Evolutionary conservation across 208 protist genomes (phyloP).

Genomic region (Trypanosoma conorhini): DNA sequence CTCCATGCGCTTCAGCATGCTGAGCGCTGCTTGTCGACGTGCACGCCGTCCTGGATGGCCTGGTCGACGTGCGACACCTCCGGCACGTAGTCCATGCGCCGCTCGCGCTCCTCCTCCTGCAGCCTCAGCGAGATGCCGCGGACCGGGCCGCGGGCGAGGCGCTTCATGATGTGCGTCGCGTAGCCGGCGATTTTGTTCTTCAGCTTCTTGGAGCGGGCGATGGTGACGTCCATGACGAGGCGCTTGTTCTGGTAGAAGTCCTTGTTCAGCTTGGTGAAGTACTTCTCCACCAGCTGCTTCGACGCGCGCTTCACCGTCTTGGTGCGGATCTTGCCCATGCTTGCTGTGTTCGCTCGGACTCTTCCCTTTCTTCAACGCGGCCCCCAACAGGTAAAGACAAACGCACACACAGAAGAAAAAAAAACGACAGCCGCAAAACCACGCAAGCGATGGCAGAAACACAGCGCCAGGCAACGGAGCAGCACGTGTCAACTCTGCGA

Average conservation of each 20-base stretch:
- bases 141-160: slow-evolving; percentile 98
- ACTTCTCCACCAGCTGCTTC: slow-evolving; percentile 99
- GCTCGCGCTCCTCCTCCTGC: slow-evolving; percentile 99
- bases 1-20: slow-evolving; percentile 89
- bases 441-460: not conserved
- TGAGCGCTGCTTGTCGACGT: slow-evolving; percentile 84
- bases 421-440: not conserved
- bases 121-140: slow-evolving; percentile 99
- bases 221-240: slow-evolving; percentile 96
- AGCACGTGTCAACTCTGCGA: no score
- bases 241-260: slow-evolving; percentile 99
- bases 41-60: slow-evolving; percentile 83
- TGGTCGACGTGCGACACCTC: slow-evolving; percentile 89
- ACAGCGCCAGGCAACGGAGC: no score
- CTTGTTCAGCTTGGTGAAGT: slow-evolving; percentile 98
- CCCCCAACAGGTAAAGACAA: not conserved
- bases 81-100: slow-evolving; percentile 99
- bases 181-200: slow-evolving; percentile 99
- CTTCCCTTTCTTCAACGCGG: not conserved
- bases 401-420: not conserved
- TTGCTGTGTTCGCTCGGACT: not conserved
- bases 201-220: slow-evolving; percentile 99
- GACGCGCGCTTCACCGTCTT: slow-evolving; percentile 99
- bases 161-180: slow-evolving; percentile 99
- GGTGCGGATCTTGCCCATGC: slow-evolving; percentile 98